Conservation (phyloP, 176 grass and related monocot genomes). For the Guadua angustifolia region DNA sequence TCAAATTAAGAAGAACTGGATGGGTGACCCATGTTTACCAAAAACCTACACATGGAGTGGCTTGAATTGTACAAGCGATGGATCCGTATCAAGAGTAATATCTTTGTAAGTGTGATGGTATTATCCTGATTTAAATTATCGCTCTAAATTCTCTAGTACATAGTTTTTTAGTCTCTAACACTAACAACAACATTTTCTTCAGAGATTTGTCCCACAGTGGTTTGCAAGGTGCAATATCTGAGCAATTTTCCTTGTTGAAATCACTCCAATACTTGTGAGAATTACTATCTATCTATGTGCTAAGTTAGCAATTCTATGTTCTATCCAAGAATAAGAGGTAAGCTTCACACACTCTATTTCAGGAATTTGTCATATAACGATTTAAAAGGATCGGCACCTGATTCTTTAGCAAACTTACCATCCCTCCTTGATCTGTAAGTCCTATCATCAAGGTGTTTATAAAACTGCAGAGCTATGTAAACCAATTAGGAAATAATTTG, state of each 20-base stretch:
- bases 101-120: neutral
- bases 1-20: neutral
- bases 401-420: neutral
- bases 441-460: neutral
- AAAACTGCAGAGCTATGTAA: neutral
- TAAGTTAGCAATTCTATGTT: neutral
- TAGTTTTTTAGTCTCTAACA: too few species aligned
- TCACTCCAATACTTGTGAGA: constrained; percentile 11
- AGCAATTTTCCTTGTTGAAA: neutral
- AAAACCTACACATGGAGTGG: neutral
- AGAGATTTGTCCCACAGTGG: neutral
- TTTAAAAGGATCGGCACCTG: neutral
- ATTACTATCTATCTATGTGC: neutral
- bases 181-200: neutral
- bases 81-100: neutral
- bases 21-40: constrained; percentile 15
- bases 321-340: neutral
- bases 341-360: neutral
- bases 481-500: neutral
- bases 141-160: too few species aligned
- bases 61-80: neutral
- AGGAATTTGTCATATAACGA: constrained; percentile 7
- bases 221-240: constrained; percentile 23
- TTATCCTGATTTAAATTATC: too few species aligned
- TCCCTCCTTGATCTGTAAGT: constrained; percentile 7